These are phyloP conservation scores for Candida succiphila DNA, from an alignment of 805 yeast genomes.

Conservation along the genomic window DNA sequence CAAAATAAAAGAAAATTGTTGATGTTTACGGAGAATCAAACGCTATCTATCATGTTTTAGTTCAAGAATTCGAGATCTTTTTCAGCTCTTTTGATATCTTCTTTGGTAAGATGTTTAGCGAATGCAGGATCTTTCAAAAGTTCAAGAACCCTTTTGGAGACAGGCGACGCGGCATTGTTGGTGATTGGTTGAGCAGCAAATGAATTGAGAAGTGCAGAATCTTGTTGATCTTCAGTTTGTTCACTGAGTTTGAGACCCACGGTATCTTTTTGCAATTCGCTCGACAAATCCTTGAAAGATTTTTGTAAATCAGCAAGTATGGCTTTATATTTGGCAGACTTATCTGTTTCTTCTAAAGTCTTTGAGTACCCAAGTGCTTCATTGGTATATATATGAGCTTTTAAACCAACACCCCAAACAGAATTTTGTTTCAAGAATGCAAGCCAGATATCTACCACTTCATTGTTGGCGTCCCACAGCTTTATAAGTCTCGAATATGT, in stretches of 20 bases:
- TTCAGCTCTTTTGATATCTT: neutral
- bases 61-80: neutral
- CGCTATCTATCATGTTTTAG: no score
- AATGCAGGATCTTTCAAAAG: slow-evolving; percentile 65
- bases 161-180: slow-evolving; percentile 27
- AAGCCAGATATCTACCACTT: slow-evolving; percentile 73
- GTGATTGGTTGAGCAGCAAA: slow-evolving; percentile 9
- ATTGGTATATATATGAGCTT: slow-evolving; percentile 52
- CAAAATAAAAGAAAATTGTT: no score
- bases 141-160: slow-evolving; percentile 60
- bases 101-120: slow-evolving; percentile 35
- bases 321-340: slow-evolving; percentile 6
- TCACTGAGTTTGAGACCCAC: neutral
- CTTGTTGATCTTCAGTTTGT: neutral
- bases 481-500: slow-evolving; percentile 68
- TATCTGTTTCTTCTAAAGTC: slow-evolving; percentile 25
- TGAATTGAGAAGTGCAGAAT: slow-evolving; percentile 11
- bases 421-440: slow-evolving; percentile 71
- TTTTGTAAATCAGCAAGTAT: slow-evolving; percentile 10
- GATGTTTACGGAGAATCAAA: no score
- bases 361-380: slow-evolving; percentile 38
- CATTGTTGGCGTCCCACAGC: slow-evolving; percentile 81
- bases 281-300: neutral
- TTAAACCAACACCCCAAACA: slow-evolving; percentile 74
- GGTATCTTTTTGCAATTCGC: neutral